Conservation (phyloP, 805 yeast species). For the Lachancea mirantina region DNA sequence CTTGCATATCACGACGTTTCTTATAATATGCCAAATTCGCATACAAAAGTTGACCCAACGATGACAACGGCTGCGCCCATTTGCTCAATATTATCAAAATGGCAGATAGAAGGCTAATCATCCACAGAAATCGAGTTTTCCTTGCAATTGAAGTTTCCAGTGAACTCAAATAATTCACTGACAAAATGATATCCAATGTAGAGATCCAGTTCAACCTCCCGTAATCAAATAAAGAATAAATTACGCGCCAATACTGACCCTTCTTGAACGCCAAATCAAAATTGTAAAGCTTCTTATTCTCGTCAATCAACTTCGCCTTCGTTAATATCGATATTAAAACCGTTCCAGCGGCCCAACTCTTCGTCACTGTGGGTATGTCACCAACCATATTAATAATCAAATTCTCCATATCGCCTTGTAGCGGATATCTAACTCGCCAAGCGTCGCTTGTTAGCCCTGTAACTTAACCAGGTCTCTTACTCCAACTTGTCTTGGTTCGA, state of each 20-base stretch:
- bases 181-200: constrained; percentile 18
- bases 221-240: constrained; percentile 34
- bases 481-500: too few species aligned
- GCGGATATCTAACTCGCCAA: not conserved
- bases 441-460: not conserved
- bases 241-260: constrained; percentile 33
- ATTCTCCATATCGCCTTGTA: constrained; percentile 21
- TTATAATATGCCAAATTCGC: constrained; percentile 25
- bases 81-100: constrained; percentile 18
- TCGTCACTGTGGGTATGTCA: constrained; percentile 37
- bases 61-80: constrained; percentile 22
- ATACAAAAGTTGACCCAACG: constrained; percentile 23
- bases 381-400: constrained; percentile 22
- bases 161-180: constrained; percentile 19
- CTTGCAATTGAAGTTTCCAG: constrained; percentile 22
- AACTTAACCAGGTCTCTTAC: too few species aligned
- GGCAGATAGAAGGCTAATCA: constrained; percentile 13
- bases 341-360: constrained; percentile 33
- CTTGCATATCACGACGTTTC: constrained; percentile 13
- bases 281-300: constrained; percentile 30
- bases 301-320: constrained; percentile 29
- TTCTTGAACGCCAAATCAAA: constrained; percentile 35
- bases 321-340: constrained; percentile 31
- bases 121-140: constrained; percentile 25
- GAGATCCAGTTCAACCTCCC: constrained; percentile 29